Percentiles rank a stretch among this genome's conserved stretches.
phyloP scores from a whole-genome alignment of 2,329 filamentous ascomycete genomes.

The Grosmannia clavigera region DNA sequence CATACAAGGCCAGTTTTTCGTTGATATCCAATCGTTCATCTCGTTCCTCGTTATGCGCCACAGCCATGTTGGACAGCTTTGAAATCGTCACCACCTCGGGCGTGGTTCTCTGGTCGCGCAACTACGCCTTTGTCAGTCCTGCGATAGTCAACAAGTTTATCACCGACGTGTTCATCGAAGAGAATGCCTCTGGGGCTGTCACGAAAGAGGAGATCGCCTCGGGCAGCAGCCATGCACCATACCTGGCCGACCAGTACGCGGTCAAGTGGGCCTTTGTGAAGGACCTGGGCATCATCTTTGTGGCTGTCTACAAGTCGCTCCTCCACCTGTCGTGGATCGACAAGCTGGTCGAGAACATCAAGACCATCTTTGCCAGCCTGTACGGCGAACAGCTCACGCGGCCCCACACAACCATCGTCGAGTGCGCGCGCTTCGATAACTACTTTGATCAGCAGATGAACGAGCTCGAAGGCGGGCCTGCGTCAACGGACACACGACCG shows the following conservation, averaged over 20 bases:
- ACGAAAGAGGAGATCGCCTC: slow-evolving; percentile 47
- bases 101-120: slow-evolving; percentile 91
- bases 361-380: slow-evolving; percentile 78
- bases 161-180: slow-evolving; percentile 93
- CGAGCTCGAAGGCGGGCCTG: slow-evolving; percentile 52
- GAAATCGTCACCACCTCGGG: slow-evolving; percentile 93
- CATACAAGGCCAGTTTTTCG: neutral
- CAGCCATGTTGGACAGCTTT: slow-evolving; percentile 81
- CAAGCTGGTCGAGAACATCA: slow-evolving; percentile 89
- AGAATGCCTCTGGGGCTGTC: slow-evolving; percentile 54
- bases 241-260: slow-evolving; percentile 86
- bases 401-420: slow-evolving; percentile 62
- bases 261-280: slow-evolving; percentile 89
- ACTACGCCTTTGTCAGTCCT: slow-evolving; percentile 66
- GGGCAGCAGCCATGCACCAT: slow-evolving; percentile 48
- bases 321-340: slow-evolving; percentile 95
- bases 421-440: slow-evolving; percentile 71
- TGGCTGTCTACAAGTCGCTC: slow-evolving; percentile 92
- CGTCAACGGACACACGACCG: neutral
- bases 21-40: neutral
- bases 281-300: slow-evolving; percentile 89
- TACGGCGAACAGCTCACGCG: slow-evolving; percentile 82
- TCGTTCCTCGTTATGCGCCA: neutral
- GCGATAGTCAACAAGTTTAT: slow-evolving; percentile 90
- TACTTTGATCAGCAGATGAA: slow-evolving; percentile 91